phyloP scores from a whole-genome alignment of 2,329 filamentous ascomycete species.

The Proliferodiscus dingleyae region DNA sequence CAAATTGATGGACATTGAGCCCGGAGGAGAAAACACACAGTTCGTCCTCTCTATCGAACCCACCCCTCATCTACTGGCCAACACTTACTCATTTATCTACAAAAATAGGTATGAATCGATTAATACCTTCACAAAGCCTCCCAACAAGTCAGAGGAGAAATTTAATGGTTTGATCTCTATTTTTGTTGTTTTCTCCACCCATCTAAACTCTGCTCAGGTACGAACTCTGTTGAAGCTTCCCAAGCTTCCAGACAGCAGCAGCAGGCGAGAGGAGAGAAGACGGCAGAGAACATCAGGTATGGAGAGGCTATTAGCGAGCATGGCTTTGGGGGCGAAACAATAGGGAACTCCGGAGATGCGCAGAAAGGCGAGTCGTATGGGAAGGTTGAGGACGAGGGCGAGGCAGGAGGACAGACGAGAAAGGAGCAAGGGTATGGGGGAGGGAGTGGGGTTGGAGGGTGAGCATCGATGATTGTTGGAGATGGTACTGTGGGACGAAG shows the following conservation, averaged over 20 bases:
- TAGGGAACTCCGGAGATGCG: too few species aligned
- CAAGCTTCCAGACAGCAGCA: slow-evolving; percentile 30
- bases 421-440: slow-evolving; percentile 49
- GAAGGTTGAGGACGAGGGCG: slow-evolving; percentile 30
- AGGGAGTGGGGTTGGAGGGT: slow-evolving; percentile 51
- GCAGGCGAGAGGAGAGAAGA: slow-evolving; percentile 37
- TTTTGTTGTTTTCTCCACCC: not conserved
- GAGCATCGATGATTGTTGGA: too few species aligned
- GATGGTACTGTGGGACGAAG: too few species aligned
- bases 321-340: slow-evolving; percentile 50
- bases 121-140: slow-evolving; percentile 43
- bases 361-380: too few species aligned
- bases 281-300: slow-evolving; percentile 48
- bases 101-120: slow-evolving; percentile 51
- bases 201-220: not conserved
- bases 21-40: slow-evolving; percentile 56
- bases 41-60: slow-evolving; percentile 34
- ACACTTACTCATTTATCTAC: not conserved
- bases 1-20: slow-evolving; percentile 53
- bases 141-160: slow-evolving; percentile 51
- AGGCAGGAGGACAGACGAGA: slow-evolving; percentile 38
- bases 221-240: slow-evolving; percentile 3
- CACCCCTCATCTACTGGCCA: not conserved
- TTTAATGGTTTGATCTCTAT: slow-evolving; percentile 41
- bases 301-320: slow-evolving; percentile 52